phyloP scores from a whole-genome alignment of 495 filamentous ascomycete species.

The Achaetomiella virescens region DNA sequence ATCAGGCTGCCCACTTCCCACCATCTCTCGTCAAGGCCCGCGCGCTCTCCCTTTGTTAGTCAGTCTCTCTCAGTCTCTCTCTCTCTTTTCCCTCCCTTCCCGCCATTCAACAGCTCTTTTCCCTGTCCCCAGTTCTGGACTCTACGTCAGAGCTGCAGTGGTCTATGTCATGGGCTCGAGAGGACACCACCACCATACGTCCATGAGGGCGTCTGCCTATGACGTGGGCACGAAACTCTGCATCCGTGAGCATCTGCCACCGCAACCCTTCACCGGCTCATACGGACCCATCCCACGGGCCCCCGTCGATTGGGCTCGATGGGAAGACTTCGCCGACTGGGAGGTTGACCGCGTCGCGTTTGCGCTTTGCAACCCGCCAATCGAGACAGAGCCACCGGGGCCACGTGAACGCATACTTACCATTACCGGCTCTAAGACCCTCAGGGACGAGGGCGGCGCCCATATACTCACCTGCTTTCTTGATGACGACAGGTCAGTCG shows the following conservation, averaged over 20 bases:
- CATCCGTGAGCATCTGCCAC: neutral
- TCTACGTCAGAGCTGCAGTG: too few species aligned
- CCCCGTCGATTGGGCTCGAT: neutral
- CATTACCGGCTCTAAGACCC: neutral
- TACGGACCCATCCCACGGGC: too few species aligned
- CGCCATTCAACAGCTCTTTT: too few species aligned
- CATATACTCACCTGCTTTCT: constrained; percentile 1
- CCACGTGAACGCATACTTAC: neutral
- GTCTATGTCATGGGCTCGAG: too few species aligned
- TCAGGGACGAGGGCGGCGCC: neutral
- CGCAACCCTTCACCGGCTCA: neutral
- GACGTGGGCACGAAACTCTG: neutral
- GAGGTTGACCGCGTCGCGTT: neutral
- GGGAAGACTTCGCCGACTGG: neutral
- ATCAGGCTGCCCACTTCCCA: too few species aligned
- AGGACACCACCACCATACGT: too few species aligned
- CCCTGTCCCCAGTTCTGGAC: too few species aligned
- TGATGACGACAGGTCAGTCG: neutral
- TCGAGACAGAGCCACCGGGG: neutral
- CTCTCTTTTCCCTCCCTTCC: too few species aligned
- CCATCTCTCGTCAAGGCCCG: too few species aligned
- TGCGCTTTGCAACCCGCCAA: neutral
- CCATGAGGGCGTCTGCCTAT: too few species aligned
- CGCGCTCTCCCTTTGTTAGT: too few species aligned
- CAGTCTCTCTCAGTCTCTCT: too few species aligned